These are phyloP conservation scores for Hypoxylon perforatum DNA, from an alignment of 495 filamentous ascomycete genomes.

Conservation along the genomic window DNA sequence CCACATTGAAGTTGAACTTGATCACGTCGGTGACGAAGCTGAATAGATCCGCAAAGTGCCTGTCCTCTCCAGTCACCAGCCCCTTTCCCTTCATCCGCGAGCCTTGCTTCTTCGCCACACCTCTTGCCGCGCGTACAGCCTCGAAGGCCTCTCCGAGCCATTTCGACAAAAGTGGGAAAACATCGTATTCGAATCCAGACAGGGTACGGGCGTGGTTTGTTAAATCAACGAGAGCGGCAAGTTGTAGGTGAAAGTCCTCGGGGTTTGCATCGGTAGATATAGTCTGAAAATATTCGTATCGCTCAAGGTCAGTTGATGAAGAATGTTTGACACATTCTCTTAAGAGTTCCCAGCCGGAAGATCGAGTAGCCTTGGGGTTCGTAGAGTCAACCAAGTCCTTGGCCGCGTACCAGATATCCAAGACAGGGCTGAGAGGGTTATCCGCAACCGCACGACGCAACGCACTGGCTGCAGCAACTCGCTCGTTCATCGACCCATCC, in stretches of 20 bases:
- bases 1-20: conserved; percentile 83
- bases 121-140: conserved; percentile 61
- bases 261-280: conserved; percentile 62
- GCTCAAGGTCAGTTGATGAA: conserved; percentile 70
- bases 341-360: conserved; percentile 71
- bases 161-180: conserved; percentile 66
- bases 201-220: conserved; percentile 72
- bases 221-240: conserved; percentile 69
- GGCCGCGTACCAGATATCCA: conserved; percentile 71
- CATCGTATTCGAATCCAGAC: conserved; percentile 71
- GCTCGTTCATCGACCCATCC: conserved; percentile 59
- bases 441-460: conserved; percentile 65
- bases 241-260: conserved; percentile 71
- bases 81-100: conserved; percentile 62
- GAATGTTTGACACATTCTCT: conserved; percentile 70
- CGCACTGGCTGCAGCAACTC: conserved; percentile 66
- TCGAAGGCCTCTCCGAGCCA: conserved; percentile 69
- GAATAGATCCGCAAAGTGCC: conserved; percentile 74
- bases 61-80: conserved; percentile 69
- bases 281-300: conserved; percentile 71
- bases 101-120: conserved; percentile 56
- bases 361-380: conserved; percentile 63
- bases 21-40: conserved; percentile 81
- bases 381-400: conserved; percentile 71
- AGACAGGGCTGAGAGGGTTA: conserved; percentile 66